Evolutionary conservation across 805 yeast genomes (phyloP).

Genomic region (Metschnikowia aberdeeniae): DNA sequence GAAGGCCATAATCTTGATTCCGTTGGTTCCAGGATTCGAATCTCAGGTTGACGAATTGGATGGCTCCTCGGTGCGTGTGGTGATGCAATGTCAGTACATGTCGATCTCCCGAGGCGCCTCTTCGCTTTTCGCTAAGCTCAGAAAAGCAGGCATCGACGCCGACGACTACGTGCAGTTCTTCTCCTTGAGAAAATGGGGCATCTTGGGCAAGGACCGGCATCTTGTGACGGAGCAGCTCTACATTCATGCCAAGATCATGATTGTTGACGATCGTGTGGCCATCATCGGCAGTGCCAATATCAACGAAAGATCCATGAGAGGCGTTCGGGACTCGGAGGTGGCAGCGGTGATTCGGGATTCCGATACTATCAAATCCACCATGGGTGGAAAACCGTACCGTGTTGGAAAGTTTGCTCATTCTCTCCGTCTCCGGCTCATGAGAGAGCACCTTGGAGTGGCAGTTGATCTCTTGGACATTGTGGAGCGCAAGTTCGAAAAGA

Average conservation of each 20-base stretch:
- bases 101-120: conserved; percentile 87
- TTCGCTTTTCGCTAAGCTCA: conserved; percentile 79
- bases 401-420: conserved; percentile 91
- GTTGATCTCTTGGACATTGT: conserved; percentile 80
- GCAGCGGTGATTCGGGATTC: conserved; percentile 87
- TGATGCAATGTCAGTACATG: conserved; percentile 94
- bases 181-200: conserved; percentile 94
- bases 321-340: conserved; percentile 89
- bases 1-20: conserved; percentile 90
- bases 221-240: conserved; percentile 88
- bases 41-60: conserved; percentile 90
- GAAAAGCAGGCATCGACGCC: conserved; percentile 78
- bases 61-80: conserved; percentile 91
- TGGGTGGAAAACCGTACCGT: conserved; percentile 77
- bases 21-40: conserved; percentile 96
- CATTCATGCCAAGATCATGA: conserved; percentile 86
- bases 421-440: conserved; percentile 84
- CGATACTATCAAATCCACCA: conserved; percentile 59
- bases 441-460: conserved; percentile 94
- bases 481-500: conserved; percentile 60
- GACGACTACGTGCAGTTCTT: conserved; percentile 88
- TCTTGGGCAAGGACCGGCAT: conserved; percentile 69
- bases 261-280: conserved; percentile 90
- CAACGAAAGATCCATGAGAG: conserved; percentile 94
- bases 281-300: conserved; percentile 97